Percentiles rank a stretch among this genome's conserved stretches.
These are phyloP conservation scores for Cytidiella melzeri DNA, from an alignment of 768 basidiomycete species.

Conservation along the genomic window DNA sequence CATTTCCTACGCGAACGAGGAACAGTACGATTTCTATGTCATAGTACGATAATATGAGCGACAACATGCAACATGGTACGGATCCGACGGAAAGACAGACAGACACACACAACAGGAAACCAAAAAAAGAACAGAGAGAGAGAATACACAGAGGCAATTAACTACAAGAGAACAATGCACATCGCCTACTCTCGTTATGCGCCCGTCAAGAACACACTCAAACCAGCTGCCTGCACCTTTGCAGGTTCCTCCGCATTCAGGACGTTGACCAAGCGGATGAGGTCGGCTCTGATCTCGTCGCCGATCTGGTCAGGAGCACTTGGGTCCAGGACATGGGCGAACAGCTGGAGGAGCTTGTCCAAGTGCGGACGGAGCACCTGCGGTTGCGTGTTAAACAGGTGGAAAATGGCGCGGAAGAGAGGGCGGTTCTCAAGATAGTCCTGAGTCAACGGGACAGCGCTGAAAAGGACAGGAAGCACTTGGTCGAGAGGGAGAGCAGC, in stretches of 20 bases:
- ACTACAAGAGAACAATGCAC: too few relatives aligned
- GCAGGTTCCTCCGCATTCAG: constrained; percentile 72
- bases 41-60: neutral
- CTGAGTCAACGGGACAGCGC: constrained; percentile 77
- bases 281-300: constrained; percentile 68
- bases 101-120: neutral
- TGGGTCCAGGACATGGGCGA: constrained; percentile 79
- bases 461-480: constrained; percentile 80
- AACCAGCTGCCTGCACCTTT: constrained; percentile 77
- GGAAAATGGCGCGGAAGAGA: constrained; percentile 85
- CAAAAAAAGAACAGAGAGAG: neutral
- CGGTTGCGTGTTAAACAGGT: constrained; percentile 75
- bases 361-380: constrained; percentile 66
- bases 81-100: neutral
- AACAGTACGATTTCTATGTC: neutral
- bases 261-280: constrained; percentile 66
- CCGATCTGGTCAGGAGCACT: constrained; percentile 68
- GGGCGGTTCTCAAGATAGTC: constrained; percentile 89
- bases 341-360: constrained; percentile 73
- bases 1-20: neutral
- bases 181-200: constrained; percentile 22
- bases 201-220: constrained; percentile 46
- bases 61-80: neutral
- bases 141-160: constrained; percentile 1
- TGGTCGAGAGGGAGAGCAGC: constrained; percentile 82